A percentile compares a stretch with the other conserved stretches of the same genome.
Conservation (phyloP, 306 rosid species). For the Prunus kanzakura region DNA sequence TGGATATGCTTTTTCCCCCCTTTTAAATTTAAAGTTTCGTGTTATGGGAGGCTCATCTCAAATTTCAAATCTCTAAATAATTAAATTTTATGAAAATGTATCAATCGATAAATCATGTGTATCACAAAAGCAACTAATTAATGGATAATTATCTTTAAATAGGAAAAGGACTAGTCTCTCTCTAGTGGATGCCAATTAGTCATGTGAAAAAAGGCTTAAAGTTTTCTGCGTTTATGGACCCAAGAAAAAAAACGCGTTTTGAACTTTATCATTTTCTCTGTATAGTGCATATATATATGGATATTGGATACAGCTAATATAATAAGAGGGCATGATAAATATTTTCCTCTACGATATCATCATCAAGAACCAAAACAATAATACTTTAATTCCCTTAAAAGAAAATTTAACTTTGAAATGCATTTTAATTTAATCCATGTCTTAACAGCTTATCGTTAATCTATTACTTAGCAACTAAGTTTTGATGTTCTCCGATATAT, state of each 20-base stretch:
- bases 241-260: conserved; percentile 33
- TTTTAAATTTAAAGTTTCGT: not conserved
- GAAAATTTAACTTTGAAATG: too few species aligned
- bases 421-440: too few species aligned
- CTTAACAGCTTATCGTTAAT: too few species aligned
- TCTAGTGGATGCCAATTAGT: not conserved
- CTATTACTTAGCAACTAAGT: too few species aligned
- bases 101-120: not conserved
- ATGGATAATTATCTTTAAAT: not conserved
- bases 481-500: too few species aligned
- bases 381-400: too few species aligned
- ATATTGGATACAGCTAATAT: too few species aligned
- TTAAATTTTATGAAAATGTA: not conserved
- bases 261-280: conserved; percentile 12
- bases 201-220: conserved; percentile 12
- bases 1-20: not conserved
- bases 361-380: too few species aligned
- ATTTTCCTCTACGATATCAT: too few species aligned
- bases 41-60: not conserved
- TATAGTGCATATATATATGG: conserved; percentile 1
- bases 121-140: not conserved
- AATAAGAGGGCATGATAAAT: too few species aligned
- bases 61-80: not conserved
- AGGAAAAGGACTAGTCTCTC: too few species aligned
- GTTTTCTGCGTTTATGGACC: conserved; percentile 23